Base-by-base conservation (phyloP, 2,329 filamentous ascomycete species). In the Proliferodiscus dingleyae region DNA sequence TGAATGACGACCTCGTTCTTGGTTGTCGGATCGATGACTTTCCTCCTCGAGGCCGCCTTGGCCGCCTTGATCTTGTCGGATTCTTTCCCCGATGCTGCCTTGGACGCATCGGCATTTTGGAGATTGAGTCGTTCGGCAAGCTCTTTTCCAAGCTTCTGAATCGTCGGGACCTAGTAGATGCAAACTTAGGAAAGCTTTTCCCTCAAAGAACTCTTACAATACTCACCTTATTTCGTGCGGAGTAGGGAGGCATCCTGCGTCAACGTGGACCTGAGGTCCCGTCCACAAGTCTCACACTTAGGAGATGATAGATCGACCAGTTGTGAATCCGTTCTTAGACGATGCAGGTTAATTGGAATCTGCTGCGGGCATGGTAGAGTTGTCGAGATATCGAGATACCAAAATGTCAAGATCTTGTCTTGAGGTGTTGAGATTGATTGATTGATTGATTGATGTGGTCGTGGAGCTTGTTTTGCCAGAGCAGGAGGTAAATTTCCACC, bases 1-100 rank as follows among this genome's bases (percentile, higher is more conserved):
- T 54, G 52, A 37, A 54, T 54, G 0, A 54, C 41, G 3, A 54
- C 49, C 22, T 54, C 49, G 28, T 50, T 54, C 23, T 54, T 54
- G 1, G 52, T 54, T 15, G 52, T 54, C 2, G 52, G 52, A 29
- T 54, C 52, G 26, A 54, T 43, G 1, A 54, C 51, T 39, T 43
- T 30, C 45, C 52, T 38, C 40, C 49, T 41, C 24, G 52, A 54
- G 21, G 52, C 52, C 18, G 52, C 49, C 36, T 54, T 54, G 11
- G 52, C 52, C 29, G 43, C 42, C 9, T 36, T 43, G 22, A 54
- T 49, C 37, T 54, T 54, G 18, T 52, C 52, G 3, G 52, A 47
- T 11, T 54, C 52, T 26, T 45, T 45, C 36, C 52, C 52, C 6
- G 46, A 37, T n/a, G 49, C 49, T 18, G 47, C 52, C 47, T 54